Evolutionary conservation across 1,284 basidiomycete genomes (phyloP), one percentile per base, ranked within the genome.

Genomic region (Marasmius oreades): DNA sequence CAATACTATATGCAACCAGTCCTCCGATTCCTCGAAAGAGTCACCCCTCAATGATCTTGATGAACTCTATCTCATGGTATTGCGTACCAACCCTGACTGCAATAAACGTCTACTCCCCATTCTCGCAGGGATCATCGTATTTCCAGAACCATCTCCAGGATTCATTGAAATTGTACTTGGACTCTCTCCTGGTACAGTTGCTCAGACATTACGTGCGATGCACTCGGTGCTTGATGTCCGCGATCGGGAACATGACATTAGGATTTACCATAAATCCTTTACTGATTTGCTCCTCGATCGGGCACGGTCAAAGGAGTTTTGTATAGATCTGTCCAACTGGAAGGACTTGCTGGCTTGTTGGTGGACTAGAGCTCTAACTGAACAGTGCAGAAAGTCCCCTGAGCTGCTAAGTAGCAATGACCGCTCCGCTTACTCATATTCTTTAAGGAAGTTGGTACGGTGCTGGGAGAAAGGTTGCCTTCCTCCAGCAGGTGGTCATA

Each of bases 1-100:
- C 4, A 3, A 26, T 1, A 14, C 12, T 14, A 33, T 12, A 16
- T 20, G 11, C 5, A 42, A n/a, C 14, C 8, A n/a, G 3, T 16
- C 24, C 14, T 18, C 23, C 12, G 5, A 31, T 31, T 5, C 43
- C 62, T 43, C 57, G 34, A 5, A 3, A 42, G 2, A 5, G 28
- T 52, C 36, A 8, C 39, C 51, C 20, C 67, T 64, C 48, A 59
- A 63, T 16, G 64, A 66, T 28, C 70, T 58, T 69, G 63, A 64
- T 71, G 22, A 26, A 12, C 51, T 52, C 5, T 52, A 52, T 36
- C 51, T 26, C 22, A 12, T 39, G 7, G 43, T 52, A 20, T 28
- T 52, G 34, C 7, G 11, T 39, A 3, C 34, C 14, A 52, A 52
- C 24, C 51, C 34, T 28, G 6, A 52, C 11, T 10, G 26, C 28